Base-by-base conservation (phyloP, 2,329 filamentous ascomycete genomes). In the Truncatella angustata region DNA sequence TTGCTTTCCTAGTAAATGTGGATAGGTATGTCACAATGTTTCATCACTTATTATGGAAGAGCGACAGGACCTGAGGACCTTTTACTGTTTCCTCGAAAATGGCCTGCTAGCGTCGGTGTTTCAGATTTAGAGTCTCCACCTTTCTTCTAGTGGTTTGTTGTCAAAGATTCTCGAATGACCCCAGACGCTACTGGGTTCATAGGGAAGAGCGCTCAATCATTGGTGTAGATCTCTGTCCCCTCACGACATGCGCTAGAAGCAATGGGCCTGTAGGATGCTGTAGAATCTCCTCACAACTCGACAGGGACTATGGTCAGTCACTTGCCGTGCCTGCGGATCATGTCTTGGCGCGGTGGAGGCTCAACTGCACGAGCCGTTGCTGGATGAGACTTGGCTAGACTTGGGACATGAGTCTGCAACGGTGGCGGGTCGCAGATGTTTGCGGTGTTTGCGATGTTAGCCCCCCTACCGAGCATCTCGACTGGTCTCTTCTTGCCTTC, bases 261-360 rank as follows among this genome's bases (percentile, higher is more conserved):
- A 32, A 32, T 32, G 7, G 28, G 28, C 28, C 28, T 2, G 28
- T 32, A 32, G 28, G 14, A 32, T 14, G 28, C 28, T 32, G 28
- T 7, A 32, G 7, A 32, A 14, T 14, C 28, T 14, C 14, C 7
- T 32, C 28, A 32, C 7, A 32, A 14, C 28, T 9, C 14, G 24
- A 12, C 40, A 44, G 16, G 24, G 40, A 14, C 40, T 11, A n/a
- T 32, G 24, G 18, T 16, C n/a, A 44, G 21, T 21, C 18, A n/a
- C 28, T 18, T 14, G 26, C 24, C n/a, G 16, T 21, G 24, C 43
- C 28, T 46, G 43, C 28, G 26, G 14, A 46, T 46, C 43, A 20
- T 20, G 24, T n/a, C 43, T 46, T 46, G 43, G 43, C 43, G 43
- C 26, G 24, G 30, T 46, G 43, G 43, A 46, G 43, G 43, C 43